A percentile compares a stretch with the other conserved stretches of the same genome.
phyloP scores from a whole-genome alignment of 2,329 filamentous ascomycete genomes.

The Calonectria pseudoreteaudii region DNA sequence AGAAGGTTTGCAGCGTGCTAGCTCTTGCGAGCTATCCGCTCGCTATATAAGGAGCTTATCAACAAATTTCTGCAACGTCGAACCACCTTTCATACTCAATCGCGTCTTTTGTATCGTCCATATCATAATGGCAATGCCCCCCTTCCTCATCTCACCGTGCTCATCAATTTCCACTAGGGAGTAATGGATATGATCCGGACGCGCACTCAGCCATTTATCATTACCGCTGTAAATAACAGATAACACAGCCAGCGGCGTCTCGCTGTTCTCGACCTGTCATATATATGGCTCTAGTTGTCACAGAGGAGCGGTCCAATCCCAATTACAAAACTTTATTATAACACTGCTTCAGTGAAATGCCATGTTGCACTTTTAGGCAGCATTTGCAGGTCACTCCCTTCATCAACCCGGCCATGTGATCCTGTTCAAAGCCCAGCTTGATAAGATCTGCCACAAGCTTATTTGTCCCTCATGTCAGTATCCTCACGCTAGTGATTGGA shows the following conservation, averaged over 20 bases:
- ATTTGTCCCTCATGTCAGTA: too few species aligned
- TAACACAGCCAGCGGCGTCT: not conserved
- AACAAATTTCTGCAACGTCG: not conserved
- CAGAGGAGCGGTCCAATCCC: too few species aligned
- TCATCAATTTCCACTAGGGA: not conserved
- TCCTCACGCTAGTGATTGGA: too few species aligned
- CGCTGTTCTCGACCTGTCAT: not conserved
- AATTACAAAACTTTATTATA: too few species aligned
- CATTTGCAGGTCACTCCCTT: too few species aligned
- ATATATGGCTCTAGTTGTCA: too few species aligned
- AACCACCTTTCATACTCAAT: not conserved
- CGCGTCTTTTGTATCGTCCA: not conserved
- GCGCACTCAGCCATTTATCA: not conserved
- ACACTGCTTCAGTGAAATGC: too few species aligned
- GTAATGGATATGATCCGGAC: not conserved
- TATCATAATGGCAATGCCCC: not conserved
- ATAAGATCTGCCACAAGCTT: too few species aligned
- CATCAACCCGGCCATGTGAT: too few species aligned
- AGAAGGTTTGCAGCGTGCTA: not conserved
- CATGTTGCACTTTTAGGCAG: too few species aligned
- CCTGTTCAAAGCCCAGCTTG: too few species aligned
- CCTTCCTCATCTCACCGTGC: not conserved
- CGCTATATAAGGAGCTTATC: not conserved
- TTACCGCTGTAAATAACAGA: not conserved
- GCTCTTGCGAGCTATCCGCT: not conserved